These are phyloP conservation scores for Bruguiera gymnorhiza DNA, from an alignment of 345 rosid genomes.

Conservation along the genomic window DNA sequence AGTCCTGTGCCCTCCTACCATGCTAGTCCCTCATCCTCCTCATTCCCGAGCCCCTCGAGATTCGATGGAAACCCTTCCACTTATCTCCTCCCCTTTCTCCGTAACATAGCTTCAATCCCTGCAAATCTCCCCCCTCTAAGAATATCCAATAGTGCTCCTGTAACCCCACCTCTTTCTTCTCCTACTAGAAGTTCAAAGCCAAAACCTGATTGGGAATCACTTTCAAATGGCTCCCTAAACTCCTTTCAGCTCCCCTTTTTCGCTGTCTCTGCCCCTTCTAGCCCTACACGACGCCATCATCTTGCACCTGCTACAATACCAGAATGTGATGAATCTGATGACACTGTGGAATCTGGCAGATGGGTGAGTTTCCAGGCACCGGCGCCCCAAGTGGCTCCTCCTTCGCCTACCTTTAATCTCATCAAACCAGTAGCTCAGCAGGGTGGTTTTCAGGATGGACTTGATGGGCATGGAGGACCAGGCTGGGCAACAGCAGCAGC, in stretches of 20 bases:
- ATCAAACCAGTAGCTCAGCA: slow-evolving; percentile 48
- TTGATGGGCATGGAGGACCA: slow-evolving; percentile 28
- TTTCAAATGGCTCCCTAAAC: slow-evolving; percentile 46
- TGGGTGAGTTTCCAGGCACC: slow-evolving; percentile 25
- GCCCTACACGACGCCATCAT: slow-evolving; percentile 23
- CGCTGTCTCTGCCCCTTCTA: slow-evolving; percentile 26
- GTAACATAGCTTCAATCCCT: slow-evolving; percentile 33
- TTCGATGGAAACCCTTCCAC: slow-evolving; percentile 29
- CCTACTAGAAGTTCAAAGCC: slow-evolving; percentile 27
- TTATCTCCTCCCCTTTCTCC: slow-evolving; percentile 32
- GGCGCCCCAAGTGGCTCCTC: slow-evolving; percentile 26
- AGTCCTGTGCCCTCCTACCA: slow-evolving; percentile 35
- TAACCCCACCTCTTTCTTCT: slow-evolving; percentile 36
- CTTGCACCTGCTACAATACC: slow-evolving; percentile 27
- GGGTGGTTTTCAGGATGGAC: slow-evolving; percentile 30
- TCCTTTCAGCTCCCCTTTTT: slow-evolving; percentile 22
- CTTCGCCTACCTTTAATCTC: slow-evolving; percentile 42
- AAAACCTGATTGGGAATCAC: slow-evolving; percentile 60
- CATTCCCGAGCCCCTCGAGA: slow-evolving; percentile 29
- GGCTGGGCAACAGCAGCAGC: slow-evolving; percentile 36
- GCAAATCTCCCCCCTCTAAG: slow-evolving; percentile 32
- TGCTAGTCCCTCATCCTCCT: slow-evolving; percentile 35
- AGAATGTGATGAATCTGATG: slow-evolving; percentile 37
- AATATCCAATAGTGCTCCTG: slow-evolving; percentile 39
- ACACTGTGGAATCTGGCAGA: slow-evolving; percentile 33